Evolutionary conservation across 2,329 filamentous ascomycete species (phyloP), one percentile per base, ranked within the genome.

Genomic region (Nectriaceae sp.): DNA sequence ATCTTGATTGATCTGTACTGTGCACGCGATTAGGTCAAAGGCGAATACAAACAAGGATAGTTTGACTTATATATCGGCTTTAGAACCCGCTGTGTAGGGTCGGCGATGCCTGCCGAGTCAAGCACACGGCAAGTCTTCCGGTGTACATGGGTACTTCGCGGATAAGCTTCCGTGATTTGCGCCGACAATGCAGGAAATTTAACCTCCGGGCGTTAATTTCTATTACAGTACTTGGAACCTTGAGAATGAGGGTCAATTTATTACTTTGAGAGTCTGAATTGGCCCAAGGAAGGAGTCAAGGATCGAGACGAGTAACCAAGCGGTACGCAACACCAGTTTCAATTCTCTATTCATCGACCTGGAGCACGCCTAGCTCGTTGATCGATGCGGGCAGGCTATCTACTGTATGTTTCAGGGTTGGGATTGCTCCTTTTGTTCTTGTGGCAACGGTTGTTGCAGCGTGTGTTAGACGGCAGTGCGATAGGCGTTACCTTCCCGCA

Each of bases 301-400:
- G 16, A 42, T 58, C 0, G 53, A 62, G 16, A 55, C 71, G n/a
- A n/a, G n/a, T 3, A 64, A 70, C 11, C 59, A 65, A 19, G 49
- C 70, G 5, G 70, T 69, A 0, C 55, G 59, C 33, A 57, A 63
- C 19, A 61, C 62, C 3, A 66, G 67, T 18, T 71, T 63, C 42
- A 65, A 72, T 42, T 52, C 64, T 5, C 53, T 73, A 0, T 72
- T 72, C 54, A 70, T 73, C 47, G 70, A 73, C 29, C 56, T 72
- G 5, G 69, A 72, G 51, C 69, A 72, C 39, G 64, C 65, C 4
- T 56, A 54, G 3, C 50, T 72, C 65, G 0, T 41, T 69, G 3
- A 54, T 59, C 16, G 60, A 69, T 20, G 61, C 62, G 2, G 63
- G 61, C 47, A 57, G 60, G 15, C 53, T 69, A 1, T 67, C 64